phyloP scores from a whole-genome alignment of 2,329 filamentous ascomycete genomes.

The Plenodomus lindquistii region DNA sequence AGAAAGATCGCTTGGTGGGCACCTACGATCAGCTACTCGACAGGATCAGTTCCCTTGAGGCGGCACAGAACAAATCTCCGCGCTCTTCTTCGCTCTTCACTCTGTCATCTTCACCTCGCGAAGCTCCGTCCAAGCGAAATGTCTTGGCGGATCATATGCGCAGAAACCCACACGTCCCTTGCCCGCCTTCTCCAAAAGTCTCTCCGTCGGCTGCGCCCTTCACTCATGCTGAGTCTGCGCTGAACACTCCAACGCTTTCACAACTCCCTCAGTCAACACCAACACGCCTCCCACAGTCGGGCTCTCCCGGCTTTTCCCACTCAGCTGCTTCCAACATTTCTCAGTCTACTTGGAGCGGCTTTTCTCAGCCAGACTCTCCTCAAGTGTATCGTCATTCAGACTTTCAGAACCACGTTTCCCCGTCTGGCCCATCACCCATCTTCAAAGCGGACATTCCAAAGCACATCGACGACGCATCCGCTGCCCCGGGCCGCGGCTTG shows the following conservation, averaged over 20 bases:
- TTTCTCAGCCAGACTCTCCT: too few relatives aligned
- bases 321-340: neutral
- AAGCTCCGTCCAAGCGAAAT: too few relatives aligned
- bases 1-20: neutral
- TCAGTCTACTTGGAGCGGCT: too few relatives aligned
- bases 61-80: neutral
- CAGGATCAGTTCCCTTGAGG: neutral
- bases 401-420: too few relatives aligned
- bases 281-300: neutral
- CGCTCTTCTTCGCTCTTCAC: neutral
- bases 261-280: neutral
- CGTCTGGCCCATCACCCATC: neutral
- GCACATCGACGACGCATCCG: neutral
- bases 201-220: too few relatives aligned
- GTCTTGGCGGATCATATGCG: too few relatives aligned
- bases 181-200: too few relatives aligned
- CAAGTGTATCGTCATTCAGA: too few relatives aligned
- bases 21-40: neutral
- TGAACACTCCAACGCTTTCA: too few relatives aligned
- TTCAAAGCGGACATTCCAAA: neutral
- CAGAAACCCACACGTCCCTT: too few relatives aligned
- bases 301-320: neutral
- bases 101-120: neutral
- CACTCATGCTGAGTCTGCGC: too few relatives aligned
- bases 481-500: neutral